Percentiles rank a stretch among this genome's conserved stretches.
Conservation (phyloP, 2,329 filamentous ascomycete genomes). For the Tolypocladium pustulatum region DNA sequence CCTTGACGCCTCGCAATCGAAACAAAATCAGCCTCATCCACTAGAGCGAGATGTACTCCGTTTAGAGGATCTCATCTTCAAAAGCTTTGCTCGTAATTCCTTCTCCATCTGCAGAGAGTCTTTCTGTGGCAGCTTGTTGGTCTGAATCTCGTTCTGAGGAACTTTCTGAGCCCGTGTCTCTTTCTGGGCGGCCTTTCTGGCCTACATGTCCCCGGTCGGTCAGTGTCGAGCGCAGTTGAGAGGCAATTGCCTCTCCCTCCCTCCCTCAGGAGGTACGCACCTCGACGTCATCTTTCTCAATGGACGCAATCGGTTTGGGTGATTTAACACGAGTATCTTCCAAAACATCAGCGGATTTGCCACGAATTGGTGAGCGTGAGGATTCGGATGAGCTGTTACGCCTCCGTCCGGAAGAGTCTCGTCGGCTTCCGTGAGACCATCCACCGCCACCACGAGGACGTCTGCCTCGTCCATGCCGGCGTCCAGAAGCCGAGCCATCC, state of each 20-base stretch:
- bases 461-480: conserved; percentile 1
- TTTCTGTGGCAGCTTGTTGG: conserved; percentile 1
- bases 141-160: conserved; percentile 3
- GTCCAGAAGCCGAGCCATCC: conserved; percentile 3
- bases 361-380: conserved; percentile 36
- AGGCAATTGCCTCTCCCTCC: background rate
- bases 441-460: background rate
- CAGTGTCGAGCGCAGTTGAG: conserved; percentile 4
- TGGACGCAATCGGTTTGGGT: conserved; percentile 8
- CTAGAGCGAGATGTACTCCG: background rate
- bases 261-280: conserved; percentile 11
- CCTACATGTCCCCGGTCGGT: conserved; percentile 5
- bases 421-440: background rate
- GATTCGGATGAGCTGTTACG: conserved; percentile 42
- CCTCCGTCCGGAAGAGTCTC: conserved; percentile 22
- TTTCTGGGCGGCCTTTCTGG: conserved; percentile 1
- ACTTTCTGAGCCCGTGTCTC: background rate
- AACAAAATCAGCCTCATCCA: conserved; percentile 8
- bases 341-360: conserved; percentile 47
- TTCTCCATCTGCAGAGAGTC: conserved; percentile 2
- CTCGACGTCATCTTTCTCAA: conserved; percentile 9
- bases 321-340: conserved; percentile 17
- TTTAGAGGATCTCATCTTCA: conserved; percentile 19
- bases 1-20: conserved; percentile 4
- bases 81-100: background rate